phyloP scores from a whole-genome alignment of 2,329 filamentous ascomycete species.

The Neonectria magnoliae region DNA sequence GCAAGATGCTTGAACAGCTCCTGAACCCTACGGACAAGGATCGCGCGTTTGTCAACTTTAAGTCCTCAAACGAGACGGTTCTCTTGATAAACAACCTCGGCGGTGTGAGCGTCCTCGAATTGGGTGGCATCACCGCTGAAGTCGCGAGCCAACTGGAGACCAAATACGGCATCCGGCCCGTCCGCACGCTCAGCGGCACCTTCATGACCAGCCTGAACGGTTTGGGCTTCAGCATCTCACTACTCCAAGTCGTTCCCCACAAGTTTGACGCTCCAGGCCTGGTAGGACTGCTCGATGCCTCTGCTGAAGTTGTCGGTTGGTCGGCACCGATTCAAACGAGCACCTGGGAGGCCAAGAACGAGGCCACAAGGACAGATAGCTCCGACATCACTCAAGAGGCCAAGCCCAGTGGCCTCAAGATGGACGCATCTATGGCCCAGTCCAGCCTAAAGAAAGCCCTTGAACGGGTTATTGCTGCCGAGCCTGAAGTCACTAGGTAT shows the following conservation, averaged over 20 bases:
- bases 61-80: constrained; percentile 70
- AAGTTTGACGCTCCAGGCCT: constrained; percentile 69
- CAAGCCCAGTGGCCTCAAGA: constrained; percentile 59
- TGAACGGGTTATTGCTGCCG: constrained; percentile 69
- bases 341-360: constrained; percentile 70
- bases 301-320: constrained; percentile 77
- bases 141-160: constrained; percentile 70
- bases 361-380: constrained; percentile 55
- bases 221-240: constrained; percentile 76
- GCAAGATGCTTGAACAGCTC: constrained; percentile 75
- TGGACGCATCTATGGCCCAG: constrained; percentile 62
- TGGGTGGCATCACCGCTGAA: constrained; percentile 77
- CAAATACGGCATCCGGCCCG: constrained; percentile 68
- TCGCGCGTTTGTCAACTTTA: constrained; percentile 74
- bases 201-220: constrained; percentile 85
- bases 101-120: constrained; percentile 76
- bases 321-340: constrained; percentile 68
- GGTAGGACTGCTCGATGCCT: constrained; percentile 75
- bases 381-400: constrained; percentile 45
- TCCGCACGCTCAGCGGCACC: constrained; percentile 73
- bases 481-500: constrained; percentile 77
- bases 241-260: constrained; percentile 71
- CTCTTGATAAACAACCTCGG: constrained; percentile 81
- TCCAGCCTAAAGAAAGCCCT: constrained; percentile 66
- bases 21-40: constrained; percentile 73